These are phyloP conservation scores for Aureobasidium melanogenum DNA, from an alignment of 2,329 filamentous ascomycete genomes.

Conservation along the genomic window DNA sequence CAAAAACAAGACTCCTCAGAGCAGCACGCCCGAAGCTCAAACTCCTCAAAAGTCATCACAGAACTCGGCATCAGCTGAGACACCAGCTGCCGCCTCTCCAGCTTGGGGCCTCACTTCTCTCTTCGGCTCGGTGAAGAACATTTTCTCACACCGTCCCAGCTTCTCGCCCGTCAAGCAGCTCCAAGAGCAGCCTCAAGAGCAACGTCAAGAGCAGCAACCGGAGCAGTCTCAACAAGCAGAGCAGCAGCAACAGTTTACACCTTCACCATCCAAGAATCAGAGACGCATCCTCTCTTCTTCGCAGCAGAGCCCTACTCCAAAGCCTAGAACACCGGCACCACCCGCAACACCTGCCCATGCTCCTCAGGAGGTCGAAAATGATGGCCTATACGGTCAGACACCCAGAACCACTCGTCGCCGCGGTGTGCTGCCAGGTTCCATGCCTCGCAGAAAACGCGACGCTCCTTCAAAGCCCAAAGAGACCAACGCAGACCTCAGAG, in stretches of 20 bases:
- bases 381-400: neutral
- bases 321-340: neutral
- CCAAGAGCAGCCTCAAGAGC: neutral
- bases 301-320: neutral
- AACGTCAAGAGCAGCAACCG: neutral
- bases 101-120: constrained; percentile 6
- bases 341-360: neutral
- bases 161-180: neutral
- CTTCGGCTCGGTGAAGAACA: constrained; percentile 6
- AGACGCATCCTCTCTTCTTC: neutral
- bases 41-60: neutral
- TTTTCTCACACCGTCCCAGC: constrained; percentile 1
- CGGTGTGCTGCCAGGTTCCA: neutral
- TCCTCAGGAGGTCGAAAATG: neutral
- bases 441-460: neutral
- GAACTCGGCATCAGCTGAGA: neutral
- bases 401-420: neutral
- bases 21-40: neutral
- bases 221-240: neutral
- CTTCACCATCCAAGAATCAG: neutral
- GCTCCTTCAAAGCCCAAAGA: constrained; percentile 10
- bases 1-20: neutral
- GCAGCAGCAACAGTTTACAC: neutral
- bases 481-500: constrained; percentile 8
- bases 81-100: constrained; percentile 3